A percentile compares a stretch with the other conserved stretches of the same genome.
These are phyloP conservation scores for Neopestalotiopsis rosae DNA, from an alignment of 2,329 filamentous ascomycete species.

Conservation along the genomic window DNA sequence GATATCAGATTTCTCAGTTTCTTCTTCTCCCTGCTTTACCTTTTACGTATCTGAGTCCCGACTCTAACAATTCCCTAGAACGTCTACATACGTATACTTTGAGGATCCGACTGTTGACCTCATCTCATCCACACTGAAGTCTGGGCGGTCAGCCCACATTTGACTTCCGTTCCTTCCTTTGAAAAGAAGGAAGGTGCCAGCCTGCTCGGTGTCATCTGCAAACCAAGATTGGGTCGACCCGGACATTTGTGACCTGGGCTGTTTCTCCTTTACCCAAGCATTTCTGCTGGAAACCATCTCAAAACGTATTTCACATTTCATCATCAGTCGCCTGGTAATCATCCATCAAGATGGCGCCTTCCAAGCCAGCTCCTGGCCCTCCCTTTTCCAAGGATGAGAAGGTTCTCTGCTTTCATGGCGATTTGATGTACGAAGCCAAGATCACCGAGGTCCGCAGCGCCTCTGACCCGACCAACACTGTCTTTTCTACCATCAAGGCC, in stretches of 20 bases:
- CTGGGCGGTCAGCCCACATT: not conserved
- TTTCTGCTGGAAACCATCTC: not conserved
- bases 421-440: conserved; percentile 97
- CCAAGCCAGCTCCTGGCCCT: conserved; percentile 48
- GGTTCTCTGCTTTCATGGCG: conserved; percentile 95
- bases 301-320: not conserved
- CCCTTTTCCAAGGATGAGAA: conserved; percentile 81
- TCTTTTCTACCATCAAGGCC: conserved; percentile 66
- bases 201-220: not conserved
- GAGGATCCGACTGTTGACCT: not conserved
- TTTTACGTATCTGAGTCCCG: not conserved
- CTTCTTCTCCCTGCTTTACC: not conserved
- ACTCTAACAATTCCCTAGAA: not conserved
- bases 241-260: not conserved
- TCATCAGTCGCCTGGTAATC: not conserved
- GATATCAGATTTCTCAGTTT: not conserved
- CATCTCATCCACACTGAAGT: not conserved
- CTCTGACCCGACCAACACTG: conserved; percentile 51
- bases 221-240: not conserved
- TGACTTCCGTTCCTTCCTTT: not conserved
- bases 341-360: conserved; percentile 40
- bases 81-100: not conserved
- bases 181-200: not conserved
- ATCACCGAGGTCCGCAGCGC: conserved; percentile 72
- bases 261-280: not conserved